These are phyloP conservation scores for Limnomonas spitsbergensis DNA, from an alignment of 139 green algal genomes.

Conservation along the genomic window DNA sequence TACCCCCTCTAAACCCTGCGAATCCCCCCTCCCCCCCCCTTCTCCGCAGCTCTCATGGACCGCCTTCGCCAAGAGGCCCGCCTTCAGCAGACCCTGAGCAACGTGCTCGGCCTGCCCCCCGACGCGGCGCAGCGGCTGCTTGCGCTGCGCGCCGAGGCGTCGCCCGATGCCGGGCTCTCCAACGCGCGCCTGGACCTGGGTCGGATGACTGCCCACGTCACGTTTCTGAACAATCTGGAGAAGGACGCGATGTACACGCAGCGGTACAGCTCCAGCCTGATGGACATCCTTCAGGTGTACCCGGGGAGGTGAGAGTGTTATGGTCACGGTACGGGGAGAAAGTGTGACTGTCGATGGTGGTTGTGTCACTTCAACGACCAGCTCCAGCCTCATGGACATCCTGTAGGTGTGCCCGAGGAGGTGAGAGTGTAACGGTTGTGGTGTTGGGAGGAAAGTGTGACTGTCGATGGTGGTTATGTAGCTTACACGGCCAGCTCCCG, in stretches of 20 bases:
- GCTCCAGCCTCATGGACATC: no score
- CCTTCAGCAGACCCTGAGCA: neutral
- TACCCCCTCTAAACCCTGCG: no score
- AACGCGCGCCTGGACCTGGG: slow-evolving; percentile 18
- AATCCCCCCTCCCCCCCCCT: no score
- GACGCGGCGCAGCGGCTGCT: slow-evolving; percentile 29
- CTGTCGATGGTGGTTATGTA: no score
- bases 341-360: no score
- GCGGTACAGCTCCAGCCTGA: slow-evolving; percentile 28
- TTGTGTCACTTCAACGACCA: no score
- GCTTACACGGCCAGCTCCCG: no score
- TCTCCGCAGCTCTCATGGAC: slow-evolving; percentile 5
- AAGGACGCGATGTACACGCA: slow-evolving; percentile 46
- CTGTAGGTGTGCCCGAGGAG: no score
- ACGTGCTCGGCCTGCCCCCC: slow-evolving; percentile 35
- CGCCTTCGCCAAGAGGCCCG: neutral
- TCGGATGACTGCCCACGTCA: slow-evolving; percentile 26
- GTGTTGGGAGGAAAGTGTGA: no score
- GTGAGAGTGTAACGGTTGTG: no score
- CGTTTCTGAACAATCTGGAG: slow-evolving; percentile 86
- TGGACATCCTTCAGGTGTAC: slow-evolving; percentile 57
- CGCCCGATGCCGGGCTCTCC: neutral
- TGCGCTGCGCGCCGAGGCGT: slow-evolving; percentile 15
- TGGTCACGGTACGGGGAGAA: neutral
- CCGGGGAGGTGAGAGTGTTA: slow-evolving; percentile 38